Base-by-base conservation (phyloP, 176 grass and related monocot species). In the Carex kokanica region DNA sequence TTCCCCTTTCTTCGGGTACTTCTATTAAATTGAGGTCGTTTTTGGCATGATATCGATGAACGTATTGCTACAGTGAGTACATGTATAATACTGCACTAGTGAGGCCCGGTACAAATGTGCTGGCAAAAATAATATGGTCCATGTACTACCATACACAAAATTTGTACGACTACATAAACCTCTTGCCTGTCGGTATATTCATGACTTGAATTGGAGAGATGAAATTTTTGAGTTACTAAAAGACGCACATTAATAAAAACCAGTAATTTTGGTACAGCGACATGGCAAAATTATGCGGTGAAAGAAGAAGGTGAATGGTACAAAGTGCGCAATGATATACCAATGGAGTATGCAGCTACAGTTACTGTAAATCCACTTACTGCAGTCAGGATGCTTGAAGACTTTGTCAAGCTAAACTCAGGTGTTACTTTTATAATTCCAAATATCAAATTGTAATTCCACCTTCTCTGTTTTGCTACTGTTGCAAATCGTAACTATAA, bases 281-380 rank as follows among this genome's bases (percentile, higher is more conserved):
- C 92, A 49, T 97, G 92, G 90, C 94, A 97, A 83, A 94, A 87
- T 73, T 88, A 89, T 58, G 88, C 93, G 78, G 90, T 94, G 27
- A 98, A 91, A 68, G 81, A 91, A 34, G 86, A 88, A 68, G 74
- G 21, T 47, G 84, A 80, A 62, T 94, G 95, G 92, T 88, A 97
- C 79, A 97, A 92, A 82, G 81, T 94, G 25, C 83, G 87, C 29
- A 84, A 73, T 34, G 83, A 92, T 82, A 90, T 94, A 34, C 95
- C 95, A 8, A 64, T 92, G 85, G 88, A 94, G 60, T 97, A 97
- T 69, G 90, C 90, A 36, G 90, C 95, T 34, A 94, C 92, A 0
- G 36, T 97, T 88, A 94, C 87, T 2, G 90, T 98, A 51, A 98
- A 98, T 88, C 95, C 92, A 17, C 64, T 89, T 55, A 92, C 95